Evolutionary conservation across 352 stramenopile genomes (phyloP), one percentile per base, ranked within the genome.

Genomic region (Sclerospora graminicola): DNA sequence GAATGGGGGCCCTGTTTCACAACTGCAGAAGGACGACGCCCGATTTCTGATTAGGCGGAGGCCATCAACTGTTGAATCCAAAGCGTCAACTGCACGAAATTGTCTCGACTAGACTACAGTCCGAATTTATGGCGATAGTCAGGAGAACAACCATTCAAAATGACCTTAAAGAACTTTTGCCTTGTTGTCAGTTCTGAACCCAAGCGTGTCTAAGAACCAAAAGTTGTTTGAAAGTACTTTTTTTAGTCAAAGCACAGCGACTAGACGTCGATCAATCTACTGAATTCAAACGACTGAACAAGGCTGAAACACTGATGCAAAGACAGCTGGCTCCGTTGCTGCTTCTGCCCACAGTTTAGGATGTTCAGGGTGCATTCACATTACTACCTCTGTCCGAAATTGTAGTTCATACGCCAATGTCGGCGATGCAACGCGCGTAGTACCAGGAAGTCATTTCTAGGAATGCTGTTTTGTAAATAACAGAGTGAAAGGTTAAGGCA

Each of bases 61-160:
- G 76, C 14, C 85, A 96, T 51, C 60, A 72, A 13, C 81, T 96
- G n/a, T 94, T 94, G 63, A 96, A 94, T 49, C 56, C 59, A 1
- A 70, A 76, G 27, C 60, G 78, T 1, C 62, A 73, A 41, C 52
- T 85, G 26, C 66, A 82, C 45, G 45, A 61, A n/a, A 42, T 65
- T 24, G 51, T 90, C 20, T 48, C 63, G 21, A 70, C 61, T 4
- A 66, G 38, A 32, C 47, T 76, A 1, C 58, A 38, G 8, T 49
- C 63, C 5, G 52, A 46, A 14, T 61, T 57, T 51, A 89, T 66
- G 64, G 60, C 59, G 54, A 69, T 89, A 56, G 47, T 82, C 11
- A 94, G 58, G n/a, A 84, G 85, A 7, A 96, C 84, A 10, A 82
- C 85, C 3, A 80, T 96, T 42, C 82, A 96, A 39, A 96, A 95